Evolutionary conservation across 169 alveolate genomes (phyloP).

Genomic region (Amoebophrya sp.): DNA sequence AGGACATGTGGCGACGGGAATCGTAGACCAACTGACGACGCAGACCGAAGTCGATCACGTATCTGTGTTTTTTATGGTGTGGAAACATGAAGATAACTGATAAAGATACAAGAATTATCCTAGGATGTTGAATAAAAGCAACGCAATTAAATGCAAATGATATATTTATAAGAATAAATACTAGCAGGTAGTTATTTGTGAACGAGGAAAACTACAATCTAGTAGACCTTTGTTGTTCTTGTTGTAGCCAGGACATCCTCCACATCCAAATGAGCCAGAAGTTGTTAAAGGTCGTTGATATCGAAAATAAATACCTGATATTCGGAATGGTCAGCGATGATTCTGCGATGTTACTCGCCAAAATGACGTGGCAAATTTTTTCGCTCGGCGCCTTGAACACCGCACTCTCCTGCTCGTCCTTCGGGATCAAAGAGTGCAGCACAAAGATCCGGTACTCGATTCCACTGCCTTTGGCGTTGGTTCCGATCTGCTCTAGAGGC

Average conservation of each 20-base stretch:
- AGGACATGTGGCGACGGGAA: slow-evolving; percentile 47
- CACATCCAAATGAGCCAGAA: neutral
- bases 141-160: neutral
- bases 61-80: slow-evolving; percentile 24
- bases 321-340: slow-evolving; percentile 83
- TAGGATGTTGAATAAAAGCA: neutral
- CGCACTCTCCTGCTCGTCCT: slow-evolving; percentile 52
- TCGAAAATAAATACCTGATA: slow-evolving; percentile 47
- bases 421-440: slow-evolving; percentile 51
- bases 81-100: neutral
- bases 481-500: neutral
- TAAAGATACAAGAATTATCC: neutral
- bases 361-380: slow-evolving; percentile 50
- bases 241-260: too few species aligned
- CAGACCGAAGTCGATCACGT: slow-evolving; percentile 72
- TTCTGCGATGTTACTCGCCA: slow-evolving; percentile 86
- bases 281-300: neutral
- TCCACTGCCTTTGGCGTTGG: too few species aligned
- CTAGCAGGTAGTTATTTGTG: neutral
- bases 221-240: neutral
- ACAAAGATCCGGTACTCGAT: slow-evolving; percentile 46
- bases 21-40: slow-evolving; percentile 54
- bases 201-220: neutral
- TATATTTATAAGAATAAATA: neutral
- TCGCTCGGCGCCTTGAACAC: slow-evolving; percentile 38